phyloP scores from a whole-genome alignment of 1,284 basidiomycete genomes.

The Sporisorium scitamineum region DNA sequence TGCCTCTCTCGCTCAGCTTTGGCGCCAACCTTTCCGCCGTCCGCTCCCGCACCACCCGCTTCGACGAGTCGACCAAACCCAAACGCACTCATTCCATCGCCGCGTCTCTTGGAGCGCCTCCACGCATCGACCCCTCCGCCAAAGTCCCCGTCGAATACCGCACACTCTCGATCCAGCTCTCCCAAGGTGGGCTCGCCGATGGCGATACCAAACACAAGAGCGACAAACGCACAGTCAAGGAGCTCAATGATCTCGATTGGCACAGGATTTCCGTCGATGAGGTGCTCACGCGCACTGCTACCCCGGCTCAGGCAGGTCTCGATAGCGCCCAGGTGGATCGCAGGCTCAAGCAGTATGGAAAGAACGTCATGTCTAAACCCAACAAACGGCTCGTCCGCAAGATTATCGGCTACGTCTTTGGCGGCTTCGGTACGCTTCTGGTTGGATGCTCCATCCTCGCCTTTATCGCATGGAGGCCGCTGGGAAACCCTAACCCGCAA shows the following conservation, averaged over 20 bases:
- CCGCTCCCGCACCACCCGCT: slow-evolving; percentile 19
- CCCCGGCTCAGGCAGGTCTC: slow-evolving; percentile 71
- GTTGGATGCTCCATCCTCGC: slow-evolving; percentile 73
- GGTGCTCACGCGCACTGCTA: slow-evolving; percentile 73
- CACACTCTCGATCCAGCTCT: slow-evolving; percentile 60
- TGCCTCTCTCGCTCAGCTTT: slow-evolving; percentile 14
- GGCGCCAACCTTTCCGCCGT: slow-evolving; percentile 9
- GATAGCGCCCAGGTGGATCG: slow-evolving; percentile 73
- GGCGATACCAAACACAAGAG: slow-evolving; percentile 16
- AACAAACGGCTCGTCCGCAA: slow-evolving; percentile 73
- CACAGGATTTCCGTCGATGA: slow-evolving; percentile 73
- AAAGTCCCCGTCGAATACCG: slow-evolving; percentile 57
- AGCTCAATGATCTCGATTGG: slow-evolving; percentile 72
- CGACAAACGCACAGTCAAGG: slow-evolving; percentile 31
- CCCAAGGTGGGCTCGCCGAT: slow-evolving; percentile 45
- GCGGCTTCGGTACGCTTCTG: slow-evolving; percentile 75
- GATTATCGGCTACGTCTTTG: slow-evolving; percentile 73
- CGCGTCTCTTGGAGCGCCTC: slow-evolving; percentile 18
- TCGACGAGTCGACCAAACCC: slow-evolving; percentile 22
- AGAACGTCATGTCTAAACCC: slow-evolving; percentile 73
- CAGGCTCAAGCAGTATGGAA: slow-evolving; percentile 72
- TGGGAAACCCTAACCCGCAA: slow-evolving; percentile 73
- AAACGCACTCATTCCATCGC: slow-evolving; percentile 41
- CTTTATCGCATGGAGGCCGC: slow-evolving; percentile 73
- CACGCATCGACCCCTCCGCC: slow-evolving; percentile 32